Base-by-base conservation (phyloP, 2,329 filamentous ascomycete genomes). In the Pestalotiopsis sp. region DNA sequence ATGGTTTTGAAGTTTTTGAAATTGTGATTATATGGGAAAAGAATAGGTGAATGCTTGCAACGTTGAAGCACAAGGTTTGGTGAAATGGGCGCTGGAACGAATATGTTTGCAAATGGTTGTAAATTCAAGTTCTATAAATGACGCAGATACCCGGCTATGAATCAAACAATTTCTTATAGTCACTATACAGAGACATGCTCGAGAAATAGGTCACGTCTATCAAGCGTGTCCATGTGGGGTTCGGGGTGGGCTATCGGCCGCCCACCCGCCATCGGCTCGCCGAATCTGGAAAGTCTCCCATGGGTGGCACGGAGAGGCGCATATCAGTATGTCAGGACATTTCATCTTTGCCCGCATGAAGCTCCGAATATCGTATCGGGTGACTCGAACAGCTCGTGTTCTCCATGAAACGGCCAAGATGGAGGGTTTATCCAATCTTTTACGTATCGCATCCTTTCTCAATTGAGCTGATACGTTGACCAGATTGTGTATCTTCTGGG, bases 1-100 rank as follows among this genome's bases (percentile, higher is more conserved):
- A 77, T 81, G n/a, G 17, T 9, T 62, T 59, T 59, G 57, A 25
- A 13, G 20, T 5, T 17, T 36, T 13, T 25, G 23, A 36, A 59
- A 59, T 9, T 59, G 57, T 52, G 45, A 6, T 59, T 31, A 1
- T 11, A 20, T 62, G 4, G 27, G 6, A 31, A 31, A 31, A 7
- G 27, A 4, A 7, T 31, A 31, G 27, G 27, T 31, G 27, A 31
- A 7, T 31, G 27, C 27, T 31, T 7, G 27, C 6, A 31, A 31
- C 4, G 27, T 31, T 0, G 6, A 7, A 31, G 6, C 27, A 31
- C 27, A 31, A 31, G 27, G 6, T 31, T 31, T 31, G 4, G 27
- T 31, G 27, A 7, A 7, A 31, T 31, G 1, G 27, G 27, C 5
- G 4, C 27, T 7, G 27, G 27, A 7, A 6, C 27, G 27, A 31